Base-by-base conservation (phyloP, 2,329 filamentous ascomycete genomes). In the Talaromyces atroroseus region DNA sequence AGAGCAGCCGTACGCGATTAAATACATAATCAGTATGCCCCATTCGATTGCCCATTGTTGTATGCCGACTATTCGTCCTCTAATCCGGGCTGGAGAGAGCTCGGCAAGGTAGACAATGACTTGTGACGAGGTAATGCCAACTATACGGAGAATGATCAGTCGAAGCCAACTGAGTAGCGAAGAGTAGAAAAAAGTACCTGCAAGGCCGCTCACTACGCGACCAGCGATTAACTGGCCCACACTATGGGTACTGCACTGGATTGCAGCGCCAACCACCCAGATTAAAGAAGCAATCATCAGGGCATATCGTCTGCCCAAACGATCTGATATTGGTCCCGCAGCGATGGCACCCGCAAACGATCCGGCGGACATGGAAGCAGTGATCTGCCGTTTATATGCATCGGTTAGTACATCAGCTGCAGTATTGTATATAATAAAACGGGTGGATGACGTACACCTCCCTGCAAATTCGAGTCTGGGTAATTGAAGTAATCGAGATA, bases 301-400 rank as follows among this genome's bases (percentile, higher is more conserved):
- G 3, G 78, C 71, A 14, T 66, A 71, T 52, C 79, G 67, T 53
- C 72, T 71, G 32, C 72, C 72, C 12, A 71, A 60, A 20, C 56
- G 53, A 54, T 75, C 72, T 1, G 71, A 72, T 23, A 73, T 50
- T 4, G 63, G 67, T 18, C 70, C 72, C n/a, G 71, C 70, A 23
- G 59, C 63, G 14, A 73, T 70, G 44, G 86, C 82, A 59, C 85
- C 86, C 23, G 86, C 69, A 74, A 84, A 88, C 0, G 86, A 89
- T 34, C 87, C 87, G 53, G 80, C 86, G 21, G 86, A 82, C 84
- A 89, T 89, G 49, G 84, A 76, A 21, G 87, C 85, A 0, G 83
- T 86, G 65, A 89, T 88, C 74, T 77, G 68, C 80, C 84, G 32
- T 44, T 20, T 49, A 38, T 45, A n/a, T 20, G 42, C 18, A 42